phyloP scores from a whole-genome alignment of 75 land plant species.

The Sequoiadendron giganteum region DNA sequence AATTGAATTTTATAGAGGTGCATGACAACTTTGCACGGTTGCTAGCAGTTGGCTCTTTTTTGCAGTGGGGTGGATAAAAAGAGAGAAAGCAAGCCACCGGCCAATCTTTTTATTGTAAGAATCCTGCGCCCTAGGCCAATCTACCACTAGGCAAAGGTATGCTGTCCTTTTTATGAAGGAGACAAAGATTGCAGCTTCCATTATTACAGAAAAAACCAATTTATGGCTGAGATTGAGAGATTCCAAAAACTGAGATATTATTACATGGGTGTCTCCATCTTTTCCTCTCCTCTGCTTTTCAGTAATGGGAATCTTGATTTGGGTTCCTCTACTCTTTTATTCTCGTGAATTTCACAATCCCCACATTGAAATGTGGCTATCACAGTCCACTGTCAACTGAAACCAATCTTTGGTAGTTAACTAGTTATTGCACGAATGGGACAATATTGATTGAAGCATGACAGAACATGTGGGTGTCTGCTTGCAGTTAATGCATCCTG shows the following conservation, averaged over 20 bases:
- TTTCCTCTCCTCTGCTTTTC: not conserved
- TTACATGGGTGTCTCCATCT: constrained; percentile 1
- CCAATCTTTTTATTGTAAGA: not conserved
- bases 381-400: not conserved
- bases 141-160: not conserved
- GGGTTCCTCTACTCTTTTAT: not conserved
- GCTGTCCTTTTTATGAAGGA: not conserved
- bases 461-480: not conserved
- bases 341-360: not conserved
- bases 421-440: constrained; percentile 5
- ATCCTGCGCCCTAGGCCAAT: constrained; percentile 1
- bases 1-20: not conserved
- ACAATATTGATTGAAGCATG: not conserved
- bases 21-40: not conserved
- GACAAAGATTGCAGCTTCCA: constrained; percentile 13
- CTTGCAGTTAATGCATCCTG: not conserved
- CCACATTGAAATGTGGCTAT: not conserved
- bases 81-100: not conserved
- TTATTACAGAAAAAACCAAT: constrained; percentile 6
- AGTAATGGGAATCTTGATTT: not conserved
- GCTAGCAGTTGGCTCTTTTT: not conserved
- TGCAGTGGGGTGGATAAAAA: constrained; percentile 1
- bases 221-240: not conserved
- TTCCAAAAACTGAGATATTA: not conserved
- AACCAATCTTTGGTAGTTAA: constrained; percentile 1